Evolutionary conservation across 805 yeast species (phyloP).

Genomic region (Zygoascus tannicola): DNA sequence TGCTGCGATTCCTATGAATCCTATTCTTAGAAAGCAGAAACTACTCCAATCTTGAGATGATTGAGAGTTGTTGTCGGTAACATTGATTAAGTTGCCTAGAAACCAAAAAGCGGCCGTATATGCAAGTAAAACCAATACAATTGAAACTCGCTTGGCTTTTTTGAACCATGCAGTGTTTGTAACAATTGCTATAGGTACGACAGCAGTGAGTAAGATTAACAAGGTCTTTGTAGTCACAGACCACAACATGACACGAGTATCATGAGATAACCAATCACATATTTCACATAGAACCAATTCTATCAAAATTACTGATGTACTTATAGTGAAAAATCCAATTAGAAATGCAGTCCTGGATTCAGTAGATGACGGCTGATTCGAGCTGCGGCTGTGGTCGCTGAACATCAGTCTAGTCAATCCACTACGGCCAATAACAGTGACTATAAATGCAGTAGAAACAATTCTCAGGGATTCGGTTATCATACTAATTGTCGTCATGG

Average conservation of each 20-base stretch:
- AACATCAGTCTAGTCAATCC: background rate
- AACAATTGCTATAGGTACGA: constrained; percentile 20
- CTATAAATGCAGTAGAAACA: background rate
- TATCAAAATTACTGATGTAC: constrained; percentile 21
- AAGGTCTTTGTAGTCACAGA: constrained; percentile 20
- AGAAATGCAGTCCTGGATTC: background rate
- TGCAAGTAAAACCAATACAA: constrained; percentile 13
- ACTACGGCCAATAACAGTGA: background rate
- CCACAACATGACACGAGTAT: constrained; percentile 22
- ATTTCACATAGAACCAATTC: constrained; percentile 34
- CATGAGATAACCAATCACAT: constrained; percentile 16
- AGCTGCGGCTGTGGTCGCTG: background rate
- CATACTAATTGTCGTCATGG: too few species aligned
- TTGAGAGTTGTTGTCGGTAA: constrained; percentile 1
- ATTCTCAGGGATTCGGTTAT: too few species aligned
- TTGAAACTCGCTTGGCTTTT: background rate
- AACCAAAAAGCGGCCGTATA: constrained; percentile 23
- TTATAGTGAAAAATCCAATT: constrained; percentile 13
- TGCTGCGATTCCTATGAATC: constrained; percentile 32
- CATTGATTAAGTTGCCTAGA: constrained; percentile 19
- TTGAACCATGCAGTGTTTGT: background rate
- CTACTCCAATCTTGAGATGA: constrained; percentile 3
- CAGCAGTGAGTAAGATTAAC: constrained; percentile 21
- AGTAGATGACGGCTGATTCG: background rate
- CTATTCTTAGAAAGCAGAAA: constrained; percentile 26